These are phyloP conservation scores for Podila minutissima DNA, from an alignment of 192 early-diverging fungal species.

Conservation along the genomic window DNA sequence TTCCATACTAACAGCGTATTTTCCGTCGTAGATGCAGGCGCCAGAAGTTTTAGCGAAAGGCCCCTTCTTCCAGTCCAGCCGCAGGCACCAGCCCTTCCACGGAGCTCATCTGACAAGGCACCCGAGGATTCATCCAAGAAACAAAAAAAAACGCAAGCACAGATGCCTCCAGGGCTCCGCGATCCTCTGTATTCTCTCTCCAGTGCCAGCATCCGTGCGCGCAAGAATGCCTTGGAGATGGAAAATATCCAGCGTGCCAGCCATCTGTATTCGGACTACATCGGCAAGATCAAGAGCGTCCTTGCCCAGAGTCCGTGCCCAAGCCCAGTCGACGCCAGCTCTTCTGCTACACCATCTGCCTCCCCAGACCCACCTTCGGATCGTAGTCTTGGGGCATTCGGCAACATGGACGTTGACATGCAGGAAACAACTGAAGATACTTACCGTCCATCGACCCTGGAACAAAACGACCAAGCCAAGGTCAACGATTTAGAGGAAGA, in stretches of 20 bases:
- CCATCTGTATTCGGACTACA: conserved; percentile 27
- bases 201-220: conserved; percentile 47
- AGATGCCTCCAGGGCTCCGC: not conserved
- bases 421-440: not conserved
- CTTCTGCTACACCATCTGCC: not conserved
- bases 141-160: conserved; percentile 3
- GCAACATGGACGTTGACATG: conserved; percentile 21
- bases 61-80: not conserved
- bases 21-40: not conserved
- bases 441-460: not conserved
- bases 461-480: too few species aligned
- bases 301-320: not conserved
- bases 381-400: not conserved
- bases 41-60: not conserved
- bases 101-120: not conserved
- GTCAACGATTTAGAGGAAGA: not conserved
- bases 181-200: conserved; percentile 48
- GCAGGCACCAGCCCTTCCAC: not conserved
- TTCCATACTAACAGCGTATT: not conserved
- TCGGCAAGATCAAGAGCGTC: conserved; percentile 42
- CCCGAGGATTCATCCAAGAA: conserved; percentile 12
- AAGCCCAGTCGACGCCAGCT: too few species aligned
- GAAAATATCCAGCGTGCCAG: conserved; percentile 48
- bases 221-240: conserved; percentile 45
- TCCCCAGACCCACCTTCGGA: conserved; percentile 6